Conservation (phyloP, 164 flowering plant species). For the Nelumbo lutea region DNA sequence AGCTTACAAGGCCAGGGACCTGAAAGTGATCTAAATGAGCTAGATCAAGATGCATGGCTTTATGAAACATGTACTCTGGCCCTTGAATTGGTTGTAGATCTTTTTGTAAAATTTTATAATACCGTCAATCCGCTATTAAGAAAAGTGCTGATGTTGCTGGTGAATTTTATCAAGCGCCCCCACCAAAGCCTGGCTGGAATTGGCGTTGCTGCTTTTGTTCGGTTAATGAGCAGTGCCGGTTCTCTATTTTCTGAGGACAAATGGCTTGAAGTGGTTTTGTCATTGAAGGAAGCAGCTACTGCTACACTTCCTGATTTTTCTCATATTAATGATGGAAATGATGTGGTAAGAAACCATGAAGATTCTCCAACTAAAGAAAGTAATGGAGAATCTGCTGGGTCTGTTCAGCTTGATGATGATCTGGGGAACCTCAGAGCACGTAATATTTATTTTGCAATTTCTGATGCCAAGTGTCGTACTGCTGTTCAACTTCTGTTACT, state of each 20-base stretch:
- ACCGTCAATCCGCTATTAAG: constrained; percentile 86
- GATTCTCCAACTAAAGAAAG: constrained; percentile 27
- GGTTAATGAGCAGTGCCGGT: constrained; percentile 93
- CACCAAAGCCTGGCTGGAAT: constrained; percentile 99
- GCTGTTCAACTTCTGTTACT: constrained; percentile 89
- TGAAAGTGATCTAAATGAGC: constrained; percentile 55
- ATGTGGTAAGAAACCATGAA: constrained; percentile 20
- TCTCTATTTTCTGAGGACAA: constrained; percentile 84
- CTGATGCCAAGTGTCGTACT: constrained; percentile 87
- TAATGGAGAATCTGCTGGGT: constrained; percentile 34
- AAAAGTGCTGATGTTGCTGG: constrained; percentile 71
- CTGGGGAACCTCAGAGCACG: constrained; percentile 41
- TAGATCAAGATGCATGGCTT: constrained; percentile 96
- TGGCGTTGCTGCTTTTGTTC: constrained; percentile 96
- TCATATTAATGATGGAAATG: constrained; percentile 35
- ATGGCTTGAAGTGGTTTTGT: constrained; percentile 85
- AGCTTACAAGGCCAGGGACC: constrained; percentile 38
- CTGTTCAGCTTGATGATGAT: constrained; percentile 42
- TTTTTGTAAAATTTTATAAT: constrained; percentile 83
- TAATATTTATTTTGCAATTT: constrained; percentile 49
- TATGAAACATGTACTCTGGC: constrained; percentile 97
- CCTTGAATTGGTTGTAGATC: constrained; percentile 92
- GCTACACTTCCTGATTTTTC: constrained; percentile 89
- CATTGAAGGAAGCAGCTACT: constrained; percentile 79
- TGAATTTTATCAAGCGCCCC: constrained; percentile 89